Evolutionary conservation across 306 rosid genomes (phyloP).

Genomic region (Begonia peltatifolia): DNA sequence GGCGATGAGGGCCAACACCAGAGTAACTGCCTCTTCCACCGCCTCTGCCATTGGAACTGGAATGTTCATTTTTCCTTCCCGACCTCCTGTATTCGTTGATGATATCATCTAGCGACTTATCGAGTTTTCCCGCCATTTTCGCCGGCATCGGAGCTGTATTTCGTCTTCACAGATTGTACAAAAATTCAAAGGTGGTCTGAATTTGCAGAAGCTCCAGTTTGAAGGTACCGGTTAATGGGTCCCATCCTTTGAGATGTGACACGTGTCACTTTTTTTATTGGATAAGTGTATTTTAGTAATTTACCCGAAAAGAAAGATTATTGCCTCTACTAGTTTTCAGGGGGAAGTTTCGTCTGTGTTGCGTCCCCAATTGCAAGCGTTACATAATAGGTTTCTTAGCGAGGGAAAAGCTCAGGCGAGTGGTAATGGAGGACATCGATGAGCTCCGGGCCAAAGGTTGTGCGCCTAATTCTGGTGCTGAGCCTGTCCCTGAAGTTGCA

Average conservation of each 20-base stretch:
- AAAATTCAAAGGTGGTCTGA: no score
- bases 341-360: no score
- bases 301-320: no score
- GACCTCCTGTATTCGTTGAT: slow-evolving; percentile 5
- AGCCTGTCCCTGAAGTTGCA: slow-evolving; percentile 13
- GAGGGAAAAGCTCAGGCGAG: slow-evolving; percentile 5
- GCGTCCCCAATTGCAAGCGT: not conserved
- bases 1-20: slow-evolving; percentile 18
- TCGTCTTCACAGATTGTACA: no score
- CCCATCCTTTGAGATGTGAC: no score
- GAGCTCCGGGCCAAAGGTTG: slow-evolving; percentile 14
- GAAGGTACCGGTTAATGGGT: no score
- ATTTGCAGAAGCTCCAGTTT: no score
- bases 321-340: no score
- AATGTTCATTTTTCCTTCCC: slow-evolving; percentile 2
- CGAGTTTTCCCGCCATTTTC: slow-evolving; percentile 13
- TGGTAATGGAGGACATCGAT: slow-evolving; percentile 18
- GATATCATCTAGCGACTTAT: slow-evolving; percentile 22
- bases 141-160: not conserved
- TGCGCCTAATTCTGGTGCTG: slow-evolving; percentile 5
- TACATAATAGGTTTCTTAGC: not conserved
- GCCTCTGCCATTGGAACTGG: slow-evolving; percentile 1
- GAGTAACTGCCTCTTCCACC: not conserved
- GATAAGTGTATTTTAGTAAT: no score
- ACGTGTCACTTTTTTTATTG: no score